Percentiles rank a stretch among this genome's conserved stretches.
These are phyloP conservation scores for Xylaria longipes DNA, from an alignment of 495 filamentous ascomycete species.

Conservation along the genomic window DNA sequence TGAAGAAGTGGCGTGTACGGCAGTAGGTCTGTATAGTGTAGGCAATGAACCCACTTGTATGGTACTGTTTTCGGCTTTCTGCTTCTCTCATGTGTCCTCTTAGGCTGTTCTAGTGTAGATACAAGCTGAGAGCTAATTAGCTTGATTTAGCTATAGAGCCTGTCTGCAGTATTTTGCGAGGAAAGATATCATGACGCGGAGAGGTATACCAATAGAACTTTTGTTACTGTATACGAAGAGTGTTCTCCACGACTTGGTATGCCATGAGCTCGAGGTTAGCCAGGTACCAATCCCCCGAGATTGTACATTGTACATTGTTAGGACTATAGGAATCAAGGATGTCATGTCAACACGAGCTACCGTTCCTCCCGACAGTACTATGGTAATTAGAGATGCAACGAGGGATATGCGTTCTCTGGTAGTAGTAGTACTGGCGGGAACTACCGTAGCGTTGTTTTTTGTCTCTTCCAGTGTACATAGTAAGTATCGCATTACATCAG, in stretches of 20 bases:
- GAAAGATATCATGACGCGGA: background rate
- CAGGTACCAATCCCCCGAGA: background rate
- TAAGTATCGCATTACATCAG: conserved; percentile 5
- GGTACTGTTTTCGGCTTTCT: conserved; percentile 4
- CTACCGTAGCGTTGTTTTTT: background rate
- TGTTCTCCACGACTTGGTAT: conserved; percentile 3
- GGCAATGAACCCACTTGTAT: background rate
- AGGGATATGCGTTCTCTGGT: background rate
- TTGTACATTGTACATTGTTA: background rate
- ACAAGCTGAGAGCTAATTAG: conserved; percentile 12
- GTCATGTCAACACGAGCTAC: background rate
- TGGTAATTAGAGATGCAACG: background rate
- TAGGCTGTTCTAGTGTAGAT: background rate
- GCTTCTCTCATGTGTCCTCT: background rate
- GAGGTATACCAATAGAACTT: conserved; percentile 11
- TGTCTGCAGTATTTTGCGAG: background rate
- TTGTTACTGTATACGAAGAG: too few species aligned
- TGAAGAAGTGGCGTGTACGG: background rate
- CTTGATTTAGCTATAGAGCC: background rate
- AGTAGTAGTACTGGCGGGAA: background rate
- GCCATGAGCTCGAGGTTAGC: background rate
- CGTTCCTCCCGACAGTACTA: background rate
- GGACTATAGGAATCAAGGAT: background rate
- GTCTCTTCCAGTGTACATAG: background rate
- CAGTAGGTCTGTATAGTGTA: background rate